Evolutionary conservation across 78 protist genomes (phyloP).

Genomic region (Pigoraptor vietnamica): DNA sequence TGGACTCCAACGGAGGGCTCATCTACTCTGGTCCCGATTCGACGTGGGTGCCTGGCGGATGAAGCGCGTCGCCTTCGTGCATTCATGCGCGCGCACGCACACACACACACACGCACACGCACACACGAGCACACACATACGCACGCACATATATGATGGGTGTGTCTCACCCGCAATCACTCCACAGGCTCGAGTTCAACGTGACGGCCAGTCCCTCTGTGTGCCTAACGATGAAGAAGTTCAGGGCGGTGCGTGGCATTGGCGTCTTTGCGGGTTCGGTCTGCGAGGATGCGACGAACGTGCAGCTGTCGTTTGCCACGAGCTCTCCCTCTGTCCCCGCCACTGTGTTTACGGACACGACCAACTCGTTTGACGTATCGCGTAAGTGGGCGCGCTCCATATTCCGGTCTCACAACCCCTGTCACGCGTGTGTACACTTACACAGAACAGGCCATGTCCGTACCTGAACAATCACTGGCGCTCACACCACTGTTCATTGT

Average conservation of each 20-base stretch:
- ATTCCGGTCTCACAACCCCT: no score
- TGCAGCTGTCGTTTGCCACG: background rate
- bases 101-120: no score
- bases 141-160: no score
- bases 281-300: background rate
- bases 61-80: no score
- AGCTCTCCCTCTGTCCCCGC: background rate
- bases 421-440: no score
- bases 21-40: background rate
- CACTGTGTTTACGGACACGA: no score
- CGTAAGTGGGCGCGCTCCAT: no score
- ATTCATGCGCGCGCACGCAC: no score
- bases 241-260: background rate
- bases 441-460: no score
- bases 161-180: background rate
- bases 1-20: background rate
- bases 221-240: background rate
- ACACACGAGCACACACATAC: no score
- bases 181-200: background rate
- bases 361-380: no score
- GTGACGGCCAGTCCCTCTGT: background rate
- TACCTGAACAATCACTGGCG: no score
- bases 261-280: background rate
- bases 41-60: background rate
- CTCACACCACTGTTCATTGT: background rate